Conservation (phyloP, 2,329 filamentous ascomycete species). For the Hymenoscyphus albidus region DNA sequence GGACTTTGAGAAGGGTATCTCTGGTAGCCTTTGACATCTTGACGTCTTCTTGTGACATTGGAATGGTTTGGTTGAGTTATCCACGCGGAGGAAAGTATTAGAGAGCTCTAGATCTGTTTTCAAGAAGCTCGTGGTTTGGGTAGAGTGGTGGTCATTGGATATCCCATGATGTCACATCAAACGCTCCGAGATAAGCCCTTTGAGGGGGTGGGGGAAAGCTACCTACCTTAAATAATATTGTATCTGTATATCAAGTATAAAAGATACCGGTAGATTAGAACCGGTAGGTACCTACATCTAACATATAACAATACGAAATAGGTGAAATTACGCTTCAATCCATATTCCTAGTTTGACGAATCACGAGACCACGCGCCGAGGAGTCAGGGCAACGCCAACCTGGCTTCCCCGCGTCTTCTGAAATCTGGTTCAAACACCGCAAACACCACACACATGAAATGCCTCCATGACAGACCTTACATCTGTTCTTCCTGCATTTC, state of each 20-base stretch:
- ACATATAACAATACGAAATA: too few relatives aligned
- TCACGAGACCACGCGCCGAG: neutral
- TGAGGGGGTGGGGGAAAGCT: neutral
- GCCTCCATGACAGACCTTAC: constrained; percentile 78
- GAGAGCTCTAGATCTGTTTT: neutral
- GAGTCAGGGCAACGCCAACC: neutral
- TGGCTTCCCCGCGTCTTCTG: constrained; percentile 1
- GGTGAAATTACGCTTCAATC: too few relatives aligned
- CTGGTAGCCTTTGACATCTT: constrained; percentile 68
- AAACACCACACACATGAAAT: constrained; percentile 16
- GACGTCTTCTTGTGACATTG: constrained; percentile 32
- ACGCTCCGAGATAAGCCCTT: neutral
- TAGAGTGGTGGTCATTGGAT: neutral
- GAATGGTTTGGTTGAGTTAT: neutral
- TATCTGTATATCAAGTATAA: neutral
- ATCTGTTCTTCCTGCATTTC: constrained; percentile 76
- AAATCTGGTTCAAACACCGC: neutral
- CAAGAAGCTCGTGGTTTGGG: neutral
- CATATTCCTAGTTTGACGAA: too few relatives aligned
- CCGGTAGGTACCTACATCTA: too few relatives aligned
- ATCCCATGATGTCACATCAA: neutral
- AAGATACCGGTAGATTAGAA: too few relatives aligned
- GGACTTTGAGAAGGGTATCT: constrained; percentile 73
- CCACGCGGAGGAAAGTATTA: too few relatives aligned
- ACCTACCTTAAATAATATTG: neutral